These are phyloP conservation scores for Lactifluus subvellereus DNA, from an alignment of 768 basidiomycete species.

Conservation along the genomic window DNA sequence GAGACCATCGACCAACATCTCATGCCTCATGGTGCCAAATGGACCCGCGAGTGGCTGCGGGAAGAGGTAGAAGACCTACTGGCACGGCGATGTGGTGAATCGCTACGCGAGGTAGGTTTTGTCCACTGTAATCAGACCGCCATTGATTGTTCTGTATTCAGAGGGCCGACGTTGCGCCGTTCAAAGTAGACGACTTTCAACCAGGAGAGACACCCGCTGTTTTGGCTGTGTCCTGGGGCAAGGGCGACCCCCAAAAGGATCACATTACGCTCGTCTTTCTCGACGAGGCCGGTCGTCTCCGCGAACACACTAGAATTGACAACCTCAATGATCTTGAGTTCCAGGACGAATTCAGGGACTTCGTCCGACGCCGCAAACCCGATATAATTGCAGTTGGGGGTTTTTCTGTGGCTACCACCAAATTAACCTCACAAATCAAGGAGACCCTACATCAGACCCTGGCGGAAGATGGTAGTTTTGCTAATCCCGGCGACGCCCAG, in stretches of 20 bases:
- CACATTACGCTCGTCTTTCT: constrained; percentile 79
- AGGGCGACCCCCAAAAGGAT: constrained; percentile 90
- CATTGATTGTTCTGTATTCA: constrained; percentile 31
- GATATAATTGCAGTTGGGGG: constrained; percentile 89
- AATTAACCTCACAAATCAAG: constrained; percentile 60
- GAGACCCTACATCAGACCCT: constrained; percentile 37
- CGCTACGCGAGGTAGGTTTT: constrained; percentile 61
- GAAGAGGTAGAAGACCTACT: constrained; percentile 88
- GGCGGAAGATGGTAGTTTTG: constrained; percentile 12
- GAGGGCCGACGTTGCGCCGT: constrained; percentile 84
- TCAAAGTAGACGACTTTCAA: constrained; percentile 52
- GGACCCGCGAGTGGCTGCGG: constrained; percentile 82
- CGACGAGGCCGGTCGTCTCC: constrained; percentile 82
- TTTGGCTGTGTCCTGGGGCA: constrained; percentile 89
- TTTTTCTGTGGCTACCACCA: constrained; percentile 75
- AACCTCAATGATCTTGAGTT: constrained; percentile 70
- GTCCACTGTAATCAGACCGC: constrained; percentile 1
- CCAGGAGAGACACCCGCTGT: constrained; percentile 71
- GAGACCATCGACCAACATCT: constrained; percentile 76
- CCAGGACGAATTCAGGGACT: constrained; percentile 68
- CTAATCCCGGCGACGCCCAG: constrained; percentile 27
- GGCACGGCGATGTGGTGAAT: constrained; percentile 57
- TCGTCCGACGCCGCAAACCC: constrained; percentile 78
- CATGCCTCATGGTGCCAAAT: constrained; percentile 80
- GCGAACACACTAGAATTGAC: constrained; percentile 87